phyloP scores from a whole-genome alignment of 768 basidiomycete genomes.

The Leccinellum albellum region DNA sequence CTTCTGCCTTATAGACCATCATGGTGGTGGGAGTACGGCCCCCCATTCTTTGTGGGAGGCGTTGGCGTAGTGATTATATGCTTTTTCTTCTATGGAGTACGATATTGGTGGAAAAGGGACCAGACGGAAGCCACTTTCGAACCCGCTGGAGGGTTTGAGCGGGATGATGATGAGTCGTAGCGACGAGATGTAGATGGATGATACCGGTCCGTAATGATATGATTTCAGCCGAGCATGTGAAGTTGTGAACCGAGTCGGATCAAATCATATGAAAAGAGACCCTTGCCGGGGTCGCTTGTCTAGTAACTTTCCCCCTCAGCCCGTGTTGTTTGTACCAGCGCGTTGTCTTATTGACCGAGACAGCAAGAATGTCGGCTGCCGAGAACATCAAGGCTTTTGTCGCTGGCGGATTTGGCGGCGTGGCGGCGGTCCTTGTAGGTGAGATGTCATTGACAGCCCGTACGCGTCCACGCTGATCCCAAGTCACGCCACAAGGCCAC shows the following conservation, averaged over 20 bases:
- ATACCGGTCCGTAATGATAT: neutral
- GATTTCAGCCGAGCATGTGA: conserved; percentile 5
- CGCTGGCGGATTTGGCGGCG: conserved; percentile 90
- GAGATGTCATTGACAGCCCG: neutral
- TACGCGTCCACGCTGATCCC: neutral
- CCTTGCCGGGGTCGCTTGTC: conserved; percentile 25
- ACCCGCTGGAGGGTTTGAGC: conserved; percentile 77
- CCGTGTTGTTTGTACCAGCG: neutral
- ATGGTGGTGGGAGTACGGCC: conserved; percentile 79
- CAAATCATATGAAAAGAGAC: conserved; percentile 28
- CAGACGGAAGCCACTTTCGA: conserved; percentile 86
- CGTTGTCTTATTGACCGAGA: conserved; percentile 14
- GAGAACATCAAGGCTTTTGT: conserved; percentile 78
- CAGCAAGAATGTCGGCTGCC: conserved; percentile 25
- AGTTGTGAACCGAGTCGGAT: conserved; percentile 2
- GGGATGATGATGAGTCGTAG: conserved; percentile 43
- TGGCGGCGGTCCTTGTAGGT: conserved; percentile 87
- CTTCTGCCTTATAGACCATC: conserved; percentile 82
- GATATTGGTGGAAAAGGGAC: conserved; percentile 67
- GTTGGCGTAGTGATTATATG: conserved; percentile 60
- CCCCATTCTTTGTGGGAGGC: conserved; percentile 57
- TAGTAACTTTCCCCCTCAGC: conserved; percentile 5
- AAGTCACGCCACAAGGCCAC: conserved; percentile 57
- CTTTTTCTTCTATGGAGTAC: conserved; percentile 69
- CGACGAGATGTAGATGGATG: conserved; percentile 12